Conservation (phyloP, 495 filamentous ascomycete species). For the Rhypophila decipiens region DNA sequence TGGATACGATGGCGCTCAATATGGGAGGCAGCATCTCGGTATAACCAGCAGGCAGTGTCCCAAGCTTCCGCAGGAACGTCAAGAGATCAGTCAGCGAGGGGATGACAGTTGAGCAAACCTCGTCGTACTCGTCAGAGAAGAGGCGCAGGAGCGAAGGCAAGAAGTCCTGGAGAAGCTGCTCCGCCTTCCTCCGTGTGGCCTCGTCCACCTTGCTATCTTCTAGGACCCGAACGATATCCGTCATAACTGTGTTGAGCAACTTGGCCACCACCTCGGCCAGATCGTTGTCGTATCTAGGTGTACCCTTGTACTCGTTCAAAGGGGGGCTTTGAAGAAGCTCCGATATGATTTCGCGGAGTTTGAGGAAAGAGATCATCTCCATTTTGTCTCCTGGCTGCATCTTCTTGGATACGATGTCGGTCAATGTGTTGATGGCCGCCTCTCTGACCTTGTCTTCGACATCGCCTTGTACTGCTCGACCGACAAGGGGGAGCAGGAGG, state of each 20-base stretch:
- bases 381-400: slow-evolving; percentile 92
- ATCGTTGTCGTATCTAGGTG: slow-evolving; percentile 84
- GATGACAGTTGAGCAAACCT: slow-evolving; percentile 92
- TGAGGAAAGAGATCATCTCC: slow-evolving; percentile 85
- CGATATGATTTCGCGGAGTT: slow-evolving; percentile 71
- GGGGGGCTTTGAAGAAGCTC: slow-evolving; percentile 76
- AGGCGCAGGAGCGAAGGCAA: slow-evolving; percentile 80
- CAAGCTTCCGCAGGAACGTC: slow-evolving; percentile 74
- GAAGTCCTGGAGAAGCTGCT: slow-evolving; percentile 71
- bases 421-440: slow-evolving; percentile 86
- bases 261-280: slow-evolving; percentile 90
- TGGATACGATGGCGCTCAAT: slow-evolving; percentile 81
- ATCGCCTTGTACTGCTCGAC: slow-evolving; percentile 41
- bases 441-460: slow-evolving; percentile 70
- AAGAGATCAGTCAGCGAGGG: slow-evolving; percentile 85
- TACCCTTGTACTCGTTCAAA: slow-evolving; percentile 67
- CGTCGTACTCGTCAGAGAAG: slow-evolving; percentile 96
- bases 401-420: slow-evolving; percentile 94
- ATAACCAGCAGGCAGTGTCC: slow-evolving; percentile 60
- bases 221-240: slow-evolving; percentile 77
- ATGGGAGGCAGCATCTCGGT: slow-evolving; percentile 75
- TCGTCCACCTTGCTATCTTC: slow-evolving; percentile 47
- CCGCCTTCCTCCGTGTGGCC: slow-evolving; percentile 54
- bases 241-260: slow-evolving; percentile 83
- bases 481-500: slow-evolving; percentile 73